Conservation (phyloP, 805 yeast species). For the Candida oleophila region DNA sequence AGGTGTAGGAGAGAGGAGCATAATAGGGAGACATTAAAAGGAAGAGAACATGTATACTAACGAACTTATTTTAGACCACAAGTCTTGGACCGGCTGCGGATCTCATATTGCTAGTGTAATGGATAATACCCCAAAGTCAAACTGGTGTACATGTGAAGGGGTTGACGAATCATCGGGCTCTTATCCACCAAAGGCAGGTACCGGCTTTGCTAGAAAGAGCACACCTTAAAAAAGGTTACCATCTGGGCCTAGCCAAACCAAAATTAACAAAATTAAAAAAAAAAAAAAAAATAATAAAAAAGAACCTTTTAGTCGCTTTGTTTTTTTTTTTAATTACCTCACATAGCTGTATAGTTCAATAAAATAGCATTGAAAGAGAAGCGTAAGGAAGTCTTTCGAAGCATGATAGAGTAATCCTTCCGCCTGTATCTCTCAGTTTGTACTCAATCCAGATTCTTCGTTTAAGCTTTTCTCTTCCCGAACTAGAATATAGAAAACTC, state of each 20-base stretch:
- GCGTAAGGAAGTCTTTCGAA: background rate
- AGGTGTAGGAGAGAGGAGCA: too few species aligned
- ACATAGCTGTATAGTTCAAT: background rate
- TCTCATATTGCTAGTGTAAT: conserved; percentile 53
- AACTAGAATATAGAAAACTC: too few species aligned
- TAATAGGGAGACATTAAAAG: background rate
- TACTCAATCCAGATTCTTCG: too few species aligned
- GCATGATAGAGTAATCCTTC: too few species aligned
- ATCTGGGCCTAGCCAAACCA: background rate
- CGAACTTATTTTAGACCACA: conserved; percentile 31
- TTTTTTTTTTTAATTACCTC: background rate
- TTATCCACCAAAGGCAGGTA: conserved; percentile 64
- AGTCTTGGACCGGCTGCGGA: conserved; percentile 68
- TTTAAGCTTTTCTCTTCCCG: too few species aligned
- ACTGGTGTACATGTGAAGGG: conserved; percentile 57
- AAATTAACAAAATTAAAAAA: background rate
- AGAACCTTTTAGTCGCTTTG: background rate
- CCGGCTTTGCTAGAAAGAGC: conserved; percentile 46
- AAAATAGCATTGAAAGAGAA: too few species aligned
- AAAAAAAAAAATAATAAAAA: too few species aligned
- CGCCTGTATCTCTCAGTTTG: too few species aligned
- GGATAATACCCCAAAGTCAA: conserved; percentile 46
- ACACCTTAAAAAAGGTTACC: background rate
- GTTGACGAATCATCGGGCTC: conserved; percentile 37
- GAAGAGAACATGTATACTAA: background rate